These are phyloP conservation scores for Aspergillus cavernicola DNA, from an alignment of 495 filamentous ascomycete genomes.

Conservation along the genomic window DNA sequence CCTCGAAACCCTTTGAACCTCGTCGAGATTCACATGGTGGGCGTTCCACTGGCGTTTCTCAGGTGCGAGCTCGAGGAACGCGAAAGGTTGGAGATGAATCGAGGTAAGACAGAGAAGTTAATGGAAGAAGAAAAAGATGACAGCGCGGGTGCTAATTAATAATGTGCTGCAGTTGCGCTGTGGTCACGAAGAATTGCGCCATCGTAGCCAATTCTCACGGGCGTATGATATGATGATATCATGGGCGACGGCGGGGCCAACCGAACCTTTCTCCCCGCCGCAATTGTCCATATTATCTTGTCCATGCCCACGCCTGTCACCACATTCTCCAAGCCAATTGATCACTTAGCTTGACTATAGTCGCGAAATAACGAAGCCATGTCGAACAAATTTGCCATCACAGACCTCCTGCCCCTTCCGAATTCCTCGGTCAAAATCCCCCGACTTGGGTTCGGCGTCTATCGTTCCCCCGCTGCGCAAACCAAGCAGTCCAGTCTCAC, in stretches of 20 bases:
- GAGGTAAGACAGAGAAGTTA: neutral
- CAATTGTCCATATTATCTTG: slow-evolving; percentile 2
- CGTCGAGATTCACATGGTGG: neutral
- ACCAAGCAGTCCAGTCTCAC: slow-evolving; percentile 55
- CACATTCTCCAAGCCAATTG: neutral
- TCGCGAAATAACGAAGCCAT: slow-evolving; percentile 12
- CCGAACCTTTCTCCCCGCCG: slow-evolving; percentile 8
- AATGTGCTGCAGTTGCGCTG: neutral
- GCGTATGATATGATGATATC: slow-evolving; percentile 28
- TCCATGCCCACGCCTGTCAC: slow-evolving; percentile 3
- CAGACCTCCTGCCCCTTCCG: slow-evolving; percentile 51
- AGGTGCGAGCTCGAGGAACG: neutral
- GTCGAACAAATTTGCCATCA: slow-evolving; percentile 44
- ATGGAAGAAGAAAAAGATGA: neutral
- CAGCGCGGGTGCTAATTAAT: neutral
- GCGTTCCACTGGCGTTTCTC: neutral
- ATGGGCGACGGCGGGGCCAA: slow-evolving; percentile 21
- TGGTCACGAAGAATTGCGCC: slow-evolving; percentile 8
- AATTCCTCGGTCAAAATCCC: slow-evolving; percentile 55
- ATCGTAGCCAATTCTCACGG: slow-evolving; percentile 8
- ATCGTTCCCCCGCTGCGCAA: slow-evolving; percentile 47
- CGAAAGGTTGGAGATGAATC: neutral
- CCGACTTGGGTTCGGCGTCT: slow-evolving; percentile 73
- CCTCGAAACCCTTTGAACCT: neutral
- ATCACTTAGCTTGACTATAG: neutral